Conservation (phyloP, 192 early-diverging fungal genomes). For the Coemansia sp. region DNA sequence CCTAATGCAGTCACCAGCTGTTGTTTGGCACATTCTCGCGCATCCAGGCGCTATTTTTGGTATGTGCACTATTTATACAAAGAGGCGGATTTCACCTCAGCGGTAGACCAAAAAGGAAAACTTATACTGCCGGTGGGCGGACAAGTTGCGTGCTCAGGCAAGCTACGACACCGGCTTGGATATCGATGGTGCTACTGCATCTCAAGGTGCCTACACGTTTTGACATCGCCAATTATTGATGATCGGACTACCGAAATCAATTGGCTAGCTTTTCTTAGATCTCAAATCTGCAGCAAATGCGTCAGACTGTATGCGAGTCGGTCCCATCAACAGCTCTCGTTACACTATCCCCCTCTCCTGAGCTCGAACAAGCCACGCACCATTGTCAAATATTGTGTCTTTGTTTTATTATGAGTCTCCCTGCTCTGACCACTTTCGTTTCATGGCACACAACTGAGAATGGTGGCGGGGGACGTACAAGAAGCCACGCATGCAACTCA, state of each 20-base stretch:
- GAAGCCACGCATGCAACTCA: not conserved
- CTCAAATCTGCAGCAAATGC: too few species aligned
- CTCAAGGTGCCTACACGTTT: not conserved
- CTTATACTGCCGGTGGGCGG: not conserved
- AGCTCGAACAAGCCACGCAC: not conserved
- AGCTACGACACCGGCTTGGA: not conserved
- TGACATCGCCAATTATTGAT: not conserved
- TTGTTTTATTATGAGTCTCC: not conserved
- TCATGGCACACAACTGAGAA: not conserved
- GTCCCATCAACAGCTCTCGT: not conserved
- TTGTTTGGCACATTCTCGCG: conserved; percentile 9
- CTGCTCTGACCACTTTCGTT: not conserved
- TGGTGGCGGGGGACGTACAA: not conserved
- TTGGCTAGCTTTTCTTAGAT: not conserved
- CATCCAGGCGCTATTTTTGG: not conserved
- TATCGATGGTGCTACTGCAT: not conserved
- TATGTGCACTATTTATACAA: not conserved
- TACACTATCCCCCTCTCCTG: not conserved
- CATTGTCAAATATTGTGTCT: not conserved
- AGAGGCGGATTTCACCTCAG: not conserved
- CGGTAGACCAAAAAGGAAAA: too few species aligned
- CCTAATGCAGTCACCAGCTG: not conserved
- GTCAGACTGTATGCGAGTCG: not conserved
- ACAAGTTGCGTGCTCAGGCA: not conserved
- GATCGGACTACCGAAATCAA: not conserved